Base-by-base conservation (phyloP, 1,284 basidiomycete genomes). In the Malassezia furfur region DNA sequence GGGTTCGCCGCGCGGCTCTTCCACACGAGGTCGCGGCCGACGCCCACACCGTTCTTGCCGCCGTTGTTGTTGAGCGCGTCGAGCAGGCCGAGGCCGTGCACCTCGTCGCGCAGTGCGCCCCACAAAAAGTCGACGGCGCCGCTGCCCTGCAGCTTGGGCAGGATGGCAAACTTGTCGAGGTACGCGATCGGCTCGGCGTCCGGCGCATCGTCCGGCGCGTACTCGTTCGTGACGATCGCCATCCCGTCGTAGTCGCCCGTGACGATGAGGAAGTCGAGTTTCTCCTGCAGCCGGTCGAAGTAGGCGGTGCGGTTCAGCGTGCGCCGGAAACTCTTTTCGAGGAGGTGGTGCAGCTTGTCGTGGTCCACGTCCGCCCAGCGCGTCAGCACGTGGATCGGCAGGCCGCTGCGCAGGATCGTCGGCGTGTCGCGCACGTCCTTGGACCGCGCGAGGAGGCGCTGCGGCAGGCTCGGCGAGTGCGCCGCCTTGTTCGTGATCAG, bases 61-160 rank as follows among this genome's bases (percentile, higher is more conserved):
- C 91, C 90, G 46, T 79, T 80, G 28, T 91, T 88, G 76, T 99
- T 99, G 61, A 88, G 85, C 51, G 94, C 90, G 76, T 88, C 91
- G 12, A 88, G 84, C 56, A 91, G 81, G 7, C 93, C 94, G 14
- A 96, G 82, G 22, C 94, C 94, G 71, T 94, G 96, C 15, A 94
- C 91, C 77, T 98, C 94, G 77, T 99, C 94, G 67, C 96, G 89
- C 51, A 99, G 78, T 25, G 91, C 93, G 45, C 96, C 91, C 93
- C 94, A 99, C 41, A 99, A 79, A 78, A 99, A 99, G 78, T 99
- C 94, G 53, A 98, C 94, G 0, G 93, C 96, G 19, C 94, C 94
- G 70, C 96, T 91, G 15, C 94, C 94, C 76, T 98, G 94, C 75
- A 96, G 83, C 57, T 80, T 84, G 1, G 94, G 94, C 41, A 93